Conservation (phyloP, 352 stramenopile genomes). For the Plasmopara halstedii region DNA sequence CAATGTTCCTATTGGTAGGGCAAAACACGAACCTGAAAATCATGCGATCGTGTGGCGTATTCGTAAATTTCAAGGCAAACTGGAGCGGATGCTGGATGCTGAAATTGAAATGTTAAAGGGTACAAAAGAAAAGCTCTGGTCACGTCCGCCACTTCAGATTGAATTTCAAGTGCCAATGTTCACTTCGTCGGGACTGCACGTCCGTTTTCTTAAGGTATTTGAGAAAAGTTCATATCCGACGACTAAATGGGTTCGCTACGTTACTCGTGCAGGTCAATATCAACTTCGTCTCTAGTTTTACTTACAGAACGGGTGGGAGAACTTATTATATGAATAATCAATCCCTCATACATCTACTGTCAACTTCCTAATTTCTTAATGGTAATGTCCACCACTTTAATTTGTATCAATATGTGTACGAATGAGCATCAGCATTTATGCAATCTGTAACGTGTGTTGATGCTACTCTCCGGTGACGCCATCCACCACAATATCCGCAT, state of each 20-base stretch:
- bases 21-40: constrained; percentile 97
- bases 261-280: constrained; percentile 96
- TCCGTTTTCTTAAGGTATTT: constrained; percentile 98
- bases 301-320: background rate
- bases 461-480: constrained; percentile 9
- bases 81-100: constrained; percentile 92
- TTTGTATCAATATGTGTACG: background rate
- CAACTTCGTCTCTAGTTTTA: constrained; percentile 91
- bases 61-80: constrained; percentile 94
- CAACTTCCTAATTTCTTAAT: too few species aligned
- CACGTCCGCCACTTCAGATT: constrained; percentile 93
- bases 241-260: constrained; percentile 98
- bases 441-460: constrained; percentile 16
- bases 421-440: constrained; percentile 14
- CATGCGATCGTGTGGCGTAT: constrained; percentile 98
- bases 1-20: constrained; percentile 91
- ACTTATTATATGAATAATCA: background rate
- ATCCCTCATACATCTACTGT: too few species aligned
- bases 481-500: too few species aligned
- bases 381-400: too few species aligned
- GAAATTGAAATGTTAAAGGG: constrained; percentile 97
- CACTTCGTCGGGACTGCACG: constrained; percentile 95
- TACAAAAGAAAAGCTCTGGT: constrained; percentile 95
- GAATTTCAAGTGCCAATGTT: constrained; percentile 99
- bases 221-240: constrained; percentile 98